Evolutionary conservation across 441 rosid genomes (phyloP).

Genomic region (Rhodomyrtus psidioides): DNA sequence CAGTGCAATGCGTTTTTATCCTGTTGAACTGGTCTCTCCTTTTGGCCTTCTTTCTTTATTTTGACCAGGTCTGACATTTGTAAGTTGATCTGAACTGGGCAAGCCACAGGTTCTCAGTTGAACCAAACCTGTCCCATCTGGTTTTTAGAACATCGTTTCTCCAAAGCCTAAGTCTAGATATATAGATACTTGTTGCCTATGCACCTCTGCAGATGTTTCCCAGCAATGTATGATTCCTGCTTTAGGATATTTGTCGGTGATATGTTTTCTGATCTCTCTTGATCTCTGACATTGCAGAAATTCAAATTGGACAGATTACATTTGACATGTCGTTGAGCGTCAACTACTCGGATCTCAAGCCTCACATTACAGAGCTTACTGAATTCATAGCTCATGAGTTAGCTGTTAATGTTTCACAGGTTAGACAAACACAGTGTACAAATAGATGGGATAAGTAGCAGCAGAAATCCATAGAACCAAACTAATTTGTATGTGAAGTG

Average conservation of each 20-base stretch:
- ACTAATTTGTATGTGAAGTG: neutral
- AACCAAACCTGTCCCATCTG: neutral
- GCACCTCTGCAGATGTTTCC: neutral
- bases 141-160: neutral
- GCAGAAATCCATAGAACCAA: neutral
- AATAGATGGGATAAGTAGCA: neutral
- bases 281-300: conserved; percentile 2
- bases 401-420: conserved; percentile 50
- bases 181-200: neutral
- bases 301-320: conserved; percentile 47
- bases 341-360: conserved; percentile 47
- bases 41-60: neutral
- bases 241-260: neutral
- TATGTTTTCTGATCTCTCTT: neutral
- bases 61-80: neutral
- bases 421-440: conserved; percentile 13
- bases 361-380: conserved; percentile 35
- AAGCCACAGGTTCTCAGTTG: neutral
- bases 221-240: conserved; percentile 14
- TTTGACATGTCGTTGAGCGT: conserved; percentile 49
- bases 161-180: neutral
- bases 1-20: neutral
- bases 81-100: neutral
- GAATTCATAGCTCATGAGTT: conserved; percentile 46
- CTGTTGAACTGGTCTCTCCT: neutral